Conservation (phyloP, 352 stramenopile genomes). For the Thalassiosira hispida region DNA sequence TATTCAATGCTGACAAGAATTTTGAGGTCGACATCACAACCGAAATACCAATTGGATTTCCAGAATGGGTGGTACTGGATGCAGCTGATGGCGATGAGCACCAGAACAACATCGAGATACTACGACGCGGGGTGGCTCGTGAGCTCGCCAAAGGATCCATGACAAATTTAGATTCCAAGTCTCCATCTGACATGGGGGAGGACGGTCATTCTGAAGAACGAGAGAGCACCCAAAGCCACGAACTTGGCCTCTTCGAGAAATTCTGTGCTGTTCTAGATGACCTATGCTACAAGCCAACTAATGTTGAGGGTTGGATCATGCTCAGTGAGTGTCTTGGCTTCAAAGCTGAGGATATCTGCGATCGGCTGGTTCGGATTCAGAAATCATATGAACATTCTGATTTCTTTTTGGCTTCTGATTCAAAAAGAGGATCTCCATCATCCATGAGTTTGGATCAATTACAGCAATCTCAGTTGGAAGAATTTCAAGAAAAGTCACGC, state of each 20-base stretch:
- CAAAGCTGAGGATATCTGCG: conserved; percentile 79
- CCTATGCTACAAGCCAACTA: conserved; percentile 70
- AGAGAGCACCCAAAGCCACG: conserved; percentile 51
- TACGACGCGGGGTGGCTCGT: conserved; percentile 49
- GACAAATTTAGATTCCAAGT: conserved; percentile 34
- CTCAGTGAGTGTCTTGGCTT: conserved; percentile 72
- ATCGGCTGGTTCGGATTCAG: conserved; percentile 55
- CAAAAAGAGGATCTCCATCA: conserved; percentile 20
- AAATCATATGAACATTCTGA: conserved; percentile 43
- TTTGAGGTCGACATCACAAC: conserved; percentile 5
- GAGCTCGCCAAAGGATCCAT: conserved; percentile 67
- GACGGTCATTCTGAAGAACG: conserved; percentile 53
- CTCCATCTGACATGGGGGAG: conserved; percentile 34
- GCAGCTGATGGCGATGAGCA: conserved; percentile 42
- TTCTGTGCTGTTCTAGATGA: conserved; percentile 79
- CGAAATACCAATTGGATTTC: conserved; percentile 48
- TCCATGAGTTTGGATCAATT: conserved; percentile 46
- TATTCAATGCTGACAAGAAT: conserved; percentile 53
- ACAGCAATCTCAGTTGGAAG: conserved; percentile 33
- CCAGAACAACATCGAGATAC: conserved; percentile 29
- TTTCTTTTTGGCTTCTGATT: conserved; percentile 32
- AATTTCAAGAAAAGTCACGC: conserved; percentile 44
- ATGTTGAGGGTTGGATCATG: conserved; percentile 72
- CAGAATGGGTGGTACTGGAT: conserved; percentile 49
- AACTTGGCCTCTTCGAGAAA: conserved; percentile 74